Percentiles rank a stretch among this genome's conserved stretches.
These are phyloP conservation scores for Penicillium brasilianum DNA, from an alignment of 2,329 filamentous ascomycete species.

Conservation along the genomic window DNA sequence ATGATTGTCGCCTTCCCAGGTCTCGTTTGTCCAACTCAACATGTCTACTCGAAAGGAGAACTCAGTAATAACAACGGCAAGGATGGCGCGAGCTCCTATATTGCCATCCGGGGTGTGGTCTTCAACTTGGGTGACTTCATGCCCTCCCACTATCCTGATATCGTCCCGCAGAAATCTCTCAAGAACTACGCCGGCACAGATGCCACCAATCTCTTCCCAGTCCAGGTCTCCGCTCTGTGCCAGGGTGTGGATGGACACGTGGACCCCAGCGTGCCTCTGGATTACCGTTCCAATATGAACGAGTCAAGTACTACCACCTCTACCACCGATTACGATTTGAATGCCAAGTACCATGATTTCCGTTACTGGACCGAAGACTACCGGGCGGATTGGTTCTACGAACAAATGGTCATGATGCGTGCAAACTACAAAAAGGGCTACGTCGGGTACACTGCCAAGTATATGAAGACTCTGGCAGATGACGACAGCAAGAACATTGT, in stretches of 20 bases:
- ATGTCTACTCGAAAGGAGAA: slow-evolving; percentile 82
- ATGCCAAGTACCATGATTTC: slow-evolving; percentile 90
- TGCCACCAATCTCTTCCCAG: slow-evolving; percentile 85
- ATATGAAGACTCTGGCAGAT: slow-evolving; percentile 70
- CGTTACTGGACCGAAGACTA: slow-evolving; percentile 79
- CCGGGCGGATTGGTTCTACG: slow-evolving; percentile 88
- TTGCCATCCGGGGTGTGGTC: slow-evolving; percentile 86
- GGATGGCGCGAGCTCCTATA: slow-evolving; percentile 66
- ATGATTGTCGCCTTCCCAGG: slow-evolving; percentile 87
- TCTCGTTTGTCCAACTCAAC: slow-evolving; percentile 87
- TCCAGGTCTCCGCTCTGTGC: slow-evolving; percentile 93
- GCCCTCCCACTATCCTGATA: slow-evolving; percentile 76
- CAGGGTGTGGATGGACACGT: slow-evolving; percentile 71
- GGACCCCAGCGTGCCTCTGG: slow-evolving; percentile 76
- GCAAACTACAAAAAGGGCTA: slow-evolving; percentile 82
- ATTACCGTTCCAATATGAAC: slow-evolving; percentile 77
- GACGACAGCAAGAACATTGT: slow-evolving; percentile 70
- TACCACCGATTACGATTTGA: slow-evolving; percentile 70
- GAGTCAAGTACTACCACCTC: slow-evolving; percentile 69
- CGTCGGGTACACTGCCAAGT: slow-evolving; percentile 79
- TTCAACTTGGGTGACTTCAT: slow-evolving; percentile 79
- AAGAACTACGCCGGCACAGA: slow-evolving; percentile 85
- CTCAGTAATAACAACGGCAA: slow-evolving; percentile 76
- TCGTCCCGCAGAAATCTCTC: slow-evolving; percentile 65
- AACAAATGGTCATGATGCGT: slow-evolving; percentile 81